Conservation (phyloP, 345 rosid species). For the Gossypium rotundifolium region DNA sequence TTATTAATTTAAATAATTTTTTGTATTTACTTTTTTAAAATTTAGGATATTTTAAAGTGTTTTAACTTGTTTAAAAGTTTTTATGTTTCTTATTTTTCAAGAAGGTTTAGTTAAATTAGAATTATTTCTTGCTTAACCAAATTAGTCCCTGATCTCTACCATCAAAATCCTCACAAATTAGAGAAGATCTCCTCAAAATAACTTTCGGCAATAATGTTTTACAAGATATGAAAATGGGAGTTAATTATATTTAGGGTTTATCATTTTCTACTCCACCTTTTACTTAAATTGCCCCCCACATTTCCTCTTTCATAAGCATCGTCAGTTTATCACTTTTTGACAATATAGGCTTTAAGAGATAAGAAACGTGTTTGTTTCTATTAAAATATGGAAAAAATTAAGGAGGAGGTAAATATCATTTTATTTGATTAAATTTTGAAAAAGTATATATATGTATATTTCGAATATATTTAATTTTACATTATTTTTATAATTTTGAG, state of each 20-base stretch:
- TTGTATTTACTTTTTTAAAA: no score
- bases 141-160: no score
- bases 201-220: conserved; percentile 6
- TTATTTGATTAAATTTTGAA: not conserved
- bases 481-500: not conserved
- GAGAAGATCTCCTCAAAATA: not conserved
- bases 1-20: no score
- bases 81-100: no score
- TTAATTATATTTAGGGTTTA: not conserved
- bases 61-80: no score
- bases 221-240: not conserved
- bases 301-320: not conserved
- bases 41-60: no score
- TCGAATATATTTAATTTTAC: no score
- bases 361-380: not conserved
- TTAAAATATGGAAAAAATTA: not conserved
- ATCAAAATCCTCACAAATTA: no score
- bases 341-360: not conserved
- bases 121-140: no score
- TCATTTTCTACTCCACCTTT: not conserved
- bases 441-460: not conserved
- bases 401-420: not conserved
- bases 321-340: not conserved
- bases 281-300: not conserved
- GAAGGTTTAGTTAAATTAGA: no score